These are phyloP conservation scores for Stephanodiscus triporus DNA, from an alignment of 108 stramenopile species.

Conservation along the genomic window DNA sequence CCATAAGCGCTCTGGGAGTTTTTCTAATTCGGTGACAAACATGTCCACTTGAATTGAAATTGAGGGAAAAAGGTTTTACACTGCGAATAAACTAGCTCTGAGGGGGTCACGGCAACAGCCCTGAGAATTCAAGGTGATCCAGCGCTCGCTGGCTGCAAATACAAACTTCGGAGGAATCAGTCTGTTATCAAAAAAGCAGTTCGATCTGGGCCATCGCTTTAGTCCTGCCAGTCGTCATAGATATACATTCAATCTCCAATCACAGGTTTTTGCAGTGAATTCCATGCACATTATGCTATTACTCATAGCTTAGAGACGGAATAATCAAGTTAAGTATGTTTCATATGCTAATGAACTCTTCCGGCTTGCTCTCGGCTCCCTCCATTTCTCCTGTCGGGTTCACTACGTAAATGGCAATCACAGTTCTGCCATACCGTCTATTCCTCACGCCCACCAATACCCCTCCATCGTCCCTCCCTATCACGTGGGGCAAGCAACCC, in stretches of 20 bases:
- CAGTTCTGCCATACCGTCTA: slow-evolving; percentile 94
- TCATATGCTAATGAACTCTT: slow-evolving; percentile 71
- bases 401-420: slow-evolving; percentile 91
- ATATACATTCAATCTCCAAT: neutral
- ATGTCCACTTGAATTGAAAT: no score
- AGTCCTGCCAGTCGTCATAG: neutral
- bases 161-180: no score
- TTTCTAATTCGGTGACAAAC: no score
- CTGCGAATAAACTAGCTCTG: no score
- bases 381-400: slow-evolving; percentile 87
- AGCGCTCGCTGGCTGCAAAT: no score
- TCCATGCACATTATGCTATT: neutral
- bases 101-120: no score
- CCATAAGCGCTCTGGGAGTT: no score
- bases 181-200: neutral
- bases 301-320: neutral
- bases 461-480: slow-evolving; percentile 65
- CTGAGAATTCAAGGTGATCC: no score
- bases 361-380: slow-evolving; percentile 75
- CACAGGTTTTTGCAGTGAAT: neutral
- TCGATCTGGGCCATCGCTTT: neutral
- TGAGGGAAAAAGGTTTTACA: no score
- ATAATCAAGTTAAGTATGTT: neutral
- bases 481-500: slow-evolving; percentile 87
- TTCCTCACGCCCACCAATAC: slow-evolving; percentile 91